phyloP scores from a whole-genome alignment of 495 filamentous ascomycete species.

The Symbiotaphrina buchneri region DNA sequence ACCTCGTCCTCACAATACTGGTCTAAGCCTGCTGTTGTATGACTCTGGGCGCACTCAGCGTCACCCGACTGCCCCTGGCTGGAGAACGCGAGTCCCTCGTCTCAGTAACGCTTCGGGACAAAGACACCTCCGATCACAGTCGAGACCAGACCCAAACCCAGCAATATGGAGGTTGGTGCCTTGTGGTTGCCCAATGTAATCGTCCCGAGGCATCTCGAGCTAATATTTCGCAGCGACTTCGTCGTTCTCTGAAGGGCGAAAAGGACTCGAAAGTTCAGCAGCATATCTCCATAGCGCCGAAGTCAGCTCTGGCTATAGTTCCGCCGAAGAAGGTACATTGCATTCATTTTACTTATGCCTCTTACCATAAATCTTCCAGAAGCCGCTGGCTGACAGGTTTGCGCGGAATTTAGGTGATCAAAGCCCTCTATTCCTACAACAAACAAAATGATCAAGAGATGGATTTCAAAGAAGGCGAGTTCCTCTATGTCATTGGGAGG shows the following conservation, averaged over 20 bases:
- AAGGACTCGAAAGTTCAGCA: slow-evolving; percentile 39
- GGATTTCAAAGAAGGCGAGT: slow-evolving; percentile 81
- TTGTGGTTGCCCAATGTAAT: slow-evolving; percentile 5
- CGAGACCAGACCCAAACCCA: too few relatives aligned
- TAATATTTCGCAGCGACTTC: slow-evolving; percentile 66
- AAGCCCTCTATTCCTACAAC: slow-evolving; percentile 83
- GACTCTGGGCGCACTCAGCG: too few relatives aligned
- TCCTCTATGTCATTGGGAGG: slow-evolving; percentile 93
- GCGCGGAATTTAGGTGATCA: slow-evolving; percentile 50
- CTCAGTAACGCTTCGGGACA: too few relatives aligned
- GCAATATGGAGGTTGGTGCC: too few relatives aligned
- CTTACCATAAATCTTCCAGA: too few relatives aligned
- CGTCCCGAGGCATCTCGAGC: too few relatives aligned
- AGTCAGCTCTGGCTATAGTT: slow-evolving; percentile 83
- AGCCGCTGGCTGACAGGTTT: slow-evolving; percentile 9
- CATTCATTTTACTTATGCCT: too few relatives aligned
- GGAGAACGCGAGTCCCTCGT: too few relatives aligned
- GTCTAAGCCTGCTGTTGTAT: too few relatives aligned
- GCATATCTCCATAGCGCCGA: slow-evolving; percentile 74
- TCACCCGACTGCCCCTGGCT: too few relatives aligned
- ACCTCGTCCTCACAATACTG: too few relatives aligned
- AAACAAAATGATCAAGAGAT: slow-evolving; percentile 57
- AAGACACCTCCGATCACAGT: too few relatives aligned
- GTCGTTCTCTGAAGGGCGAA: slow-evolving; percentile 73
- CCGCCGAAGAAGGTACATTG: slow-evolving; percentile 86